Conservation (phyloP, 2,329 filamentous ascomycete genomes). For the Ascochyta pisi region DNA sequence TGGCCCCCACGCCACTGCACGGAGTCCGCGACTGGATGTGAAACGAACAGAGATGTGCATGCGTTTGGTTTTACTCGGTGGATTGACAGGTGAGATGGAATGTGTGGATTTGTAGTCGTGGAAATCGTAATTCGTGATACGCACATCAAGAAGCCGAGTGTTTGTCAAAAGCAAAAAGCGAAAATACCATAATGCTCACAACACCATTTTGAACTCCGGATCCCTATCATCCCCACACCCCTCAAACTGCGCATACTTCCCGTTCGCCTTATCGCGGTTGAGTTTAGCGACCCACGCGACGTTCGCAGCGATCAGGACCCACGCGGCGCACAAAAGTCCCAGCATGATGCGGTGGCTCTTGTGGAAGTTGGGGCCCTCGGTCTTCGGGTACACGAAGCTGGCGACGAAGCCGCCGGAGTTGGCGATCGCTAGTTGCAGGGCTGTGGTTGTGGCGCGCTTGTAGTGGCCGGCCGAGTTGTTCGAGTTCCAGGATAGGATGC, state of each 20-base stretch:
- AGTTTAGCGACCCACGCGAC: constrained; percentile 69
- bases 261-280: constrained; percentile 66
- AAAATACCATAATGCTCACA: constrained; percentile 47
- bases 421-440: constrained; percentile 69
- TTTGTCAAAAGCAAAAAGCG: too few species aligned
- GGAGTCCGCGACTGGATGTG: too few species aligned
- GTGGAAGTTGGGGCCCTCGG: constrained; percentile 64
- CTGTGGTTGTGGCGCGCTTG: constrained; percentile 71
- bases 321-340: constrained; percentile 65
- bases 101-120: neutral
- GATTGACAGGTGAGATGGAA: neutral
- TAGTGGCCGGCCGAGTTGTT: constrained; percentile 75
- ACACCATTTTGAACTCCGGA: constrained; percentile 66
- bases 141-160: neutral
- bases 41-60: too few species aligned
- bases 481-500: constrained; percentile 69
- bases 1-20: too few species aligned
- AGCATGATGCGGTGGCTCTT: constrained; percentile 68
- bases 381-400: constrained; percentile 67
- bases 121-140: neutral
- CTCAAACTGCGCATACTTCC: constrained; percentile 64
- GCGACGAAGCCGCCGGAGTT: constrained; percentile 73
- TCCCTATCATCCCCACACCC: constrained; percentile 69
- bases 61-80: too few species aligned
- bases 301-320: constrained; percentile 68